Conservation (phyloP, 768 basidiomycete genomes). For the Suillus hirtellus region DNA sequence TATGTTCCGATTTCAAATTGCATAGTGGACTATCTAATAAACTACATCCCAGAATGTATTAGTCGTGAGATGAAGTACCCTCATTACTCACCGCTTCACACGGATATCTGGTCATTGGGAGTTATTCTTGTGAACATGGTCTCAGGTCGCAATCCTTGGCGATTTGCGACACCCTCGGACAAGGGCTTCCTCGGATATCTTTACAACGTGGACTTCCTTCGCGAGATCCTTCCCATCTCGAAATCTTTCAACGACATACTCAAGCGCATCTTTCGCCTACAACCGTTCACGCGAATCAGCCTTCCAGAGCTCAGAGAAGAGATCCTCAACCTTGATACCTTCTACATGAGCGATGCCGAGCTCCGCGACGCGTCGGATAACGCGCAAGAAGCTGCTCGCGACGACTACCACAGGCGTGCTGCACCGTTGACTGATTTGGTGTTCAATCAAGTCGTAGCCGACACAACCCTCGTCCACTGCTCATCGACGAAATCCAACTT, state of each 20-base stretch:
- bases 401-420: background rate
- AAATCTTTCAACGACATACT: constrained; percentile 62
- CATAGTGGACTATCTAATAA: constrained; percentile 11
- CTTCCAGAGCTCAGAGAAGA: constrained; percentile 59
- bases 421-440: constrained; percentile 4
- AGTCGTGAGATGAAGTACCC: constrained; percentile 39
- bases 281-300: constrained; percentile 62
- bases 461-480: constrained; percentile 5
- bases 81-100: constrained; percentile 27
- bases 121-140: constrained; percentile 85
- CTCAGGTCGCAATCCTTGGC: constrained; percentile 74
- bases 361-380: constrained; percentile 32
- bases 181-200: constrained; percentile 67
- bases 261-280: constrained; percentile 68
- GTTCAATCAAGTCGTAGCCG: constrained; percentile 3
- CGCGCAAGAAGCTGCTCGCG: constrained; percentile 1
- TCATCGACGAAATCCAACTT: constrained; percentile 4
- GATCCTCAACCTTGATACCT: constrained; percentile 56
- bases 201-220: constrained; percentile 62
- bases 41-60: constrained; percentile 49
- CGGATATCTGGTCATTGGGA: constrained; percentile 72
- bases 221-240: constrained; percentile 73
- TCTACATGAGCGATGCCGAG: constrained; percentile 59
- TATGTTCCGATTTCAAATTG: constrained; percentile 28
- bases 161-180: constrained; percentile 64